These are phyloP conservation scores for Aurifilum marmelostoma DNA, from an alignment of 2,329 filamentous ascomycete species.

Conservation along the genomic window DNA sequence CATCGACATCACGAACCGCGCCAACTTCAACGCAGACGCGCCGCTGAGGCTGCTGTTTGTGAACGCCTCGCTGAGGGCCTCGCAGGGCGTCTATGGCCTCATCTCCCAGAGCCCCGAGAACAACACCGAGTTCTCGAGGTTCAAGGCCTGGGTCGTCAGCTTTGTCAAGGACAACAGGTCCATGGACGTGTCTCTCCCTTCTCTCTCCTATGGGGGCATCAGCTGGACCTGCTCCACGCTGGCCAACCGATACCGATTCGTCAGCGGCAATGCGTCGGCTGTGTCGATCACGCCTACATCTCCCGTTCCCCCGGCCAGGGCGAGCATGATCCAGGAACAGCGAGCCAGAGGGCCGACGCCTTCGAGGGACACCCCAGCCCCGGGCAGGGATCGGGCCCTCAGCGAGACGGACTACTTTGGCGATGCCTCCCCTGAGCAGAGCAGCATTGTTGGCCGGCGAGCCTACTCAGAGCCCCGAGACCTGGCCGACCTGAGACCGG, in stretches of 20 bases:
- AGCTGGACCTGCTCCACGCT: slow-evolving; percentile 74
- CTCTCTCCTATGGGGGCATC: slow-evolving; percentile 64
- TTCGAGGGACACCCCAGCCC: slow-evolving; percentile 38
- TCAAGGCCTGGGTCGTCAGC: slow-evolving; percentile 71
- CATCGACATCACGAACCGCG: slow-evolving; percentile 65
- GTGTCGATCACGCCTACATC: slow-evolving; percentile 45
- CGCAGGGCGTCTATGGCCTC: slow-evolving; percentile 57
- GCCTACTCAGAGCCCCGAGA: slow-evolving; percentile 34
- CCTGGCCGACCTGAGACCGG: slow-evolving; percentile 31
- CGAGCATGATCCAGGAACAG: slow-evolving; percentile 41
- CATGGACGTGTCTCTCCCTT: slow-evolving; percentile 56
- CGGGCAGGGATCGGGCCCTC: slow-evolving; percentile 32
- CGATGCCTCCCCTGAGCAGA: slow-evolving; percentile 31
- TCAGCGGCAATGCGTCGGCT: slow-evolving; percentile 58
- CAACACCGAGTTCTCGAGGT: slow-evolving; percentile 58
- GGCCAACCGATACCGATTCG: slow-evolving; percentile 68
- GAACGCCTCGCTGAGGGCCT: slow-evolving; percentile 67
- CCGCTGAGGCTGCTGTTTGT: slow-evolving; percentile 67
- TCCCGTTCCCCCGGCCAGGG: slow-evolving; percentile 43
- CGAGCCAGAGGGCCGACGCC: slow-evolving; percentile 43
- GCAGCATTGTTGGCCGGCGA: slow-evolving; percentile 18
- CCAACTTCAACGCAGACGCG: slow-evolving; percentile 56
- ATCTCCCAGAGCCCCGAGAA: slow-evolving; percentile 54
- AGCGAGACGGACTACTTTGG: slow-evolving; percentile 50
- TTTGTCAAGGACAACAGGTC: slow-evolving; percentile 56